Base-by-base conservation (phyloP, 192 early-diverging fungal genomes). In the Borealophlyctis nickersoniae region DNA sequence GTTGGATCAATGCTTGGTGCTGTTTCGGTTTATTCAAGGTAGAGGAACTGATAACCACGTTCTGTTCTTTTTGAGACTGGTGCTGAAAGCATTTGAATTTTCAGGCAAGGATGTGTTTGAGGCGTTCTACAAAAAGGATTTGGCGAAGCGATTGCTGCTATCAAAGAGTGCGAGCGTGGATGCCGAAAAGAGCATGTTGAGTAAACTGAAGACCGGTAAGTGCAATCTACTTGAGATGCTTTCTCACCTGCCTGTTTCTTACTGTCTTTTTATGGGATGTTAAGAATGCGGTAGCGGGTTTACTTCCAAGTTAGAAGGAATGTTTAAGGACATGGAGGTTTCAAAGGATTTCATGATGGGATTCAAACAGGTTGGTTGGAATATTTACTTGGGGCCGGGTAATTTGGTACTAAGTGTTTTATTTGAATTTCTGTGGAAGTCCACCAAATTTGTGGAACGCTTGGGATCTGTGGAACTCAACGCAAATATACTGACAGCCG, bases 21-120 rank as follows among this genome's bases (percentile, higher is more conserved):
- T 99, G 58, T 95, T 98, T 77, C 78, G 94, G 24, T 95, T 91
- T 70, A 83, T 97, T 58, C 71, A 76, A 36, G 76, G 76, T 78
- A 55, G 11, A 30, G 4, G 33, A 22, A 16, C 34, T 56, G 24
- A 35, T 5, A 1, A 19, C 27, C n/a, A 11, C 13, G 14, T 7
- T 54, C 4, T 35, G 35, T 58, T 5, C 7, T 23, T 28, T 58
- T 14, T 53, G 52, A 11, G 29, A 14, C n/a, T 36, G 0, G 32
- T 53, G 19, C 0, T 36, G 28, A 26, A 49, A 24, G 5, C 23
- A 7, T 53, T 23, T 24, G 52, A 27, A 23, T 24, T 53, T 7
- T 5, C 19, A 13, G 92, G 86, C 35, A 99, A 98, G 69, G 98
- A 99, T 67, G 81, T 95, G 9, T 99, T 99, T 75, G 96, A 98